Evolutionary conservation across 306 rosid species (phyloP), one percentile per base, ranked within the genome.

Genomic region (Coriaria nepalensis): DNA sequence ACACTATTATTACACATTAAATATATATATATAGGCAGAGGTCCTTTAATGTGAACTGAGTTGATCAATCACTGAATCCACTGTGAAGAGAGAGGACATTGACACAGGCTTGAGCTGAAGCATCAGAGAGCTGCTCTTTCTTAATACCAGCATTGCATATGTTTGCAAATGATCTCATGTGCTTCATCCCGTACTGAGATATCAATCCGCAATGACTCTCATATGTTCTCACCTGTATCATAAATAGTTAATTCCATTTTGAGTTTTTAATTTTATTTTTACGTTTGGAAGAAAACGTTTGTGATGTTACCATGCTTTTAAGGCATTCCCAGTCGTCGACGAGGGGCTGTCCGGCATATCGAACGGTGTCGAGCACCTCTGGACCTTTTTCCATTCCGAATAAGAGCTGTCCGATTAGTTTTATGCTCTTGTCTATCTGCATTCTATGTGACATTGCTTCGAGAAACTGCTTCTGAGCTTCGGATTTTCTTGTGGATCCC

Each of bases 101-200:
- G 53, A 41, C 39, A 52, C 96, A 92, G 40, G 94, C 88, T 74
- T 92, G 94, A 6, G 94, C 75, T 0, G 94, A 73, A 34, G 86
- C 87, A 69, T 67, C 87, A 2, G 65, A 72, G 96, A 92, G 79
- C 75, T 79, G 80, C 59, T 73, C 75, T 37, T 61, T 67, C 49
- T 40, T 40, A 37, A 77, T 71, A 64, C 94, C 81, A 7, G 81
- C 86, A 14, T 92, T 92, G 81, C 98, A 85, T 56, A 92, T 60
- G 79, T 85, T 92, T 29, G 93, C 95, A 14, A 92, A 73, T 50
- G 98, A 79, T 40, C 96, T 64, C 98, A 85, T 85, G 57, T 85
- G 93, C 48, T 92, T 92, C 96, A 92, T 85, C 44, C 98, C 98
- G 43, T 92, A 92, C 40, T 92, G 94, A 43, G 98, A 92, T 33